A percentile compares a stretch with the other conserved stretches of the same genome.
phyloP scores from a whole-genome alignment of 345 rosid genomes.

The Hibiscus mutabilis region DNA sequence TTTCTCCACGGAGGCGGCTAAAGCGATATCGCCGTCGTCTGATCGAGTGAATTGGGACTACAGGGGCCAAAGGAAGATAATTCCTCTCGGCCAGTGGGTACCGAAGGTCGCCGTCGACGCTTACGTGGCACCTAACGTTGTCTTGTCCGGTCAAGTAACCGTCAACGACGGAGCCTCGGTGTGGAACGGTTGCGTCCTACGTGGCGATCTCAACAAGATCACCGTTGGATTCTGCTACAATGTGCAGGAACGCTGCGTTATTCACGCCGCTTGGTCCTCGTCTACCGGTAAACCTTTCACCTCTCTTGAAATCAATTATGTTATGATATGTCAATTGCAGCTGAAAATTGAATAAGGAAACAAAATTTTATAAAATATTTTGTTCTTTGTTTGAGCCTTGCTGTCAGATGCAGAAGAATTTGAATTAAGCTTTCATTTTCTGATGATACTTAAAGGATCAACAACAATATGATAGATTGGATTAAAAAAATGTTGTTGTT shows the following conservation, averaged over 20 bases:
- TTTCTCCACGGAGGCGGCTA: constrained; percentile 28
- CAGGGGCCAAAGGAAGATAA: constrained; percentile 84
- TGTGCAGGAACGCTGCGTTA: constrained; percentile 84
- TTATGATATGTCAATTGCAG: neutral
- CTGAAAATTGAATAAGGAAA: neutral
- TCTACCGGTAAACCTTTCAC: constrained; percentile 54
- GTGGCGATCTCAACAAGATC: constrained; percentile 96
- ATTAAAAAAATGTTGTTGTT: neutral
- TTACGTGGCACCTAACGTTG: constrained; percentile 84
- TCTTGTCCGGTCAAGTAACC: constrained; percentile 80
- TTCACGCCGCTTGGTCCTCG: constrained; percentile 97
- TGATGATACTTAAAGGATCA: neutral
- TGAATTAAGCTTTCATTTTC: neutral
- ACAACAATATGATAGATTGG: neutral
- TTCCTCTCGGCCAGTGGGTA: constrained; percentile 88
- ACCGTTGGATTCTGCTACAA: constrained; percentile 84
- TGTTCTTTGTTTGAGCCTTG: neutral
- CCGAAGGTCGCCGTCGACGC: constrained; percentile 93
- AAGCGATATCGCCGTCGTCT: constrained; percentile 50
- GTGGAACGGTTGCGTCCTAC: constrained; percentile 83
- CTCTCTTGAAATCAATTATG: neutral
- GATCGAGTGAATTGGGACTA: constrained; percentile 96
- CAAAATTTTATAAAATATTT: neutral
- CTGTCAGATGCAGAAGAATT: neutral
- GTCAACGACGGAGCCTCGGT: constrained; percentile 83